Base-by-base conservation (phyloP, 768 basidiomycete genomes). In the Aureoboletus auriporus region DNA sequence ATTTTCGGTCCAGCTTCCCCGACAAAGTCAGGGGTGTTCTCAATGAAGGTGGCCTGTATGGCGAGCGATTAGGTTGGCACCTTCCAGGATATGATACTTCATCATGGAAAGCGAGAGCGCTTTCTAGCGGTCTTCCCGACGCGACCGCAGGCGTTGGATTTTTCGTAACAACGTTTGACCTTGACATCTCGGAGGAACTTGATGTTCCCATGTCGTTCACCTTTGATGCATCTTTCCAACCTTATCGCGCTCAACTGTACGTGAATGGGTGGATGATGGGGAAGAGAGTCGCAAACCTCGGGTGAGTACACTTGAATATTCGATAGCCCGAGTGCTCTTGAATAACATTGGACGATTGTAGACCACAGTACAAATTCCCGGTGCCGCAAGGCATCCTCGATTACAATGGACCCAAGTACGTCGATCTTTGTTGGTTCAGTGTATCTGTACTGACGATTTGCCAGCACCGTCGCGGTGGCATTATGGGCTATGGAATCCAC, bases 221-320 rank as follows among this genome's bases (percentile, higher is more conserved):
- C 1, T 91, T 90, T 60, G 76, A 82, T 41, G 75, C 82, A 40
- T 64, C 74, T 1, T 74, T 74, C 5, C 82, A 86, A 57, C 75
- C 86, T 20, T 91, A 89, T 58, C 77, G 89, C 13, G 82, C 83
- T 4, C 72, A 80, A 38, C 55, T 92, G 36, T 91, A 87, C 50
- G 84, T 92, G 16, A 91, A 93, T 56, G 90, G 89, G 11, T 93
- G 90, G 90, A 84, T 86, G 79, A 88, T 88, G 79, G 90, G 89
- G 8, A 91, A 90, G 68, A 65, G 82, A 16, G 75, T 85, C n/a
- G 81, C 69, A 12, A 84, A 86, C 57, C 75, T 86, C 2, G 84
- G 85, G 86, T 80, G 52, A 49, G 75, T 62, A 12, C 30, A 31
- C 11, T 27, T 48, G 36, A 3, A 8, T 44, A 29, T 26, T 39